Base-by-base conservation (phyloP, 2,329 filamentous ascomycete genomes). In the Nothomitra cinnamomea region DNA sequence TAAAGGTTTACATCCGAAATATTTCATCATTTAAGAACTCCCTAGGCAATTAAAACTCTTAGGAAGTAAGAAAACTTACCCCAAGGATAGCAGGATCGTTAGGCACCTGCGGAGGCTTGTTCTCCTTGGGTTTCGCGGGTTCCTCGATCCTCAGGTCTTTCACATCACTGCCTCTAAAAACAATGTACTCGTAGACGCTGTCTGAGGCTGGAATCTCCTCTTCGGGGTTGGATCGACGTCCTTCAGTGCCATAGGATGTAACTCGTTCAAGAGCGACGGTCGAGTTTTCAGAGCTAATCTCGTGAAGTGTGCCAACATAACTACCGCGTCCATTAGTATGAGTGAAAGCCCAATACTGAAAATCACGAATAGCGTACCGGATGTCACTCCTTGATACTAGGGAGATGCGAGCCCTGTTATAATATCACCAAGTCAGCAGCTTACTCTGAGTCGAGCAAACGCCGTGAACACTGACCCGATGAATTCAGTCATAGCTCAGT, bases 261-360 rank as follows among this genome's bases (percentile, higher is more conserved):
- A 98, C 92, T 78, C 95, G 90, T 67, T 98, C 89, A 59, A 98
- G 81, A 42, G 92, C 94, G 64, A 98, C 94, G 59, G 92, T 96
- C 48, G 90, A 94, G 61, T 87, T 85, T 69, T 95, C 89, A 57
- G 90, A 94, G 70, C 95, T 95, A 78, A 98, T 98, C 69, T 95
- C 87, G 72, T 95, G 88, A 52, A 98, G 81, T 53, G 85, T 90
- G 61, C 92, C 92, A 65, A 94, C 87, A 73, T 96, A 96, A 70
- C 89, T 95, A 64, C 56, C 57, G 54, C 4, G 15, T 13, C 17
- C 25, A 28, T 47, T n/a, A 45, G 41, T 12, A 53, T n/a, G 7
- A 21, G 13, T 35, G 52, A n/a, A 19, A 51, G 13, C 13, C 25
- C 28, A 38, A 41, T 4, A 35, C 21, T 17, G 25, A 38, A 13